Evolutionary conservation across 306 rosid species (phyloP), one percentile per base, ranked within the genome.

Genomic region (Quercus berberidifolia): DNA sequence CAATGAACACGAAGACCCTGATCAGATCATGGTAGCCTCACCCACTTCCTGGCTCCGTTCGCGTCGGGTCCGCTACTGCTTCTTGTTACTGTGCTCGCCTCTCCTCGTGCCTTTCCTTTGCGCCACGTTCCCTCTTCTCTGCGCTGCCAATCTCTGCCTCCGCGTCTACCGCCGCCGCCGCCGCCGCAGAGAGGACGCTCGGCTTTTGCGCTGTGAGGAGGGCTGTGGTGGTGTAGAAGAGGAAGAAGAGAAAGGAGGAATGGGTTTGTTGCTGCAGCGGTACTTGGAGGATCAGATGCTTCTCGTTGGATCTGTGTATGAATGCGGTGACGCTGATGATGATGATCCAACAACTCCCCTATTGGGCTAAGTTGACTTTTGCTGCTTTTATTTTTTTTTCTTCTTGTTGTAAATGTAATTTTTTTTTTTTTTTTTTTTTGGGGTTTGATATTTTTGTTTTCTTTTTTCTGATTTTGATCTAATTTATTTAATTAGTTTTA

Each of bases 281-380:
- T 85, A 81, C 67, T 70, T 85, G 85, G 88, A 85, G 67, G 88
- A 85, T 69, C 88, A 85, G 80, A 57, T 85, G 71, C 21, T 69
- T 38, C 85, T 85, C 3, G 88, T 80, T 56, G 82, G 88, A 81
- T 85, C 78, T 51, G 80, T 85, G 70, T 85, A 85, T 41, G 83
- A 81, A 19, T 85, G 88, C 10, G 76, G 85, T 2, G 81, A 75
- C 77, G 84, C 73, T 10, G 73, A 52, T 3, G 41, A 80, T 14
- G 77, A 49, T 26, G 78, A 33, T 14, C 17, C 25, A 20, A 60
- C 17, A 6, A 12, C 17, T 49, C 17, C 17, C 3, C 54, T 49
- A 49, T 49, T 49, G 54, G 17, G 15, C 15, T 49, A 38, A 38
- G 17, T 49, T 49, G 17, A 49, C 15, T 49, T 11, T 49, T 11